Evolutionary conservation across 768 basidiomycete genomes (phyloP).

Genomic region (Sutorius australiensis): DNA sequence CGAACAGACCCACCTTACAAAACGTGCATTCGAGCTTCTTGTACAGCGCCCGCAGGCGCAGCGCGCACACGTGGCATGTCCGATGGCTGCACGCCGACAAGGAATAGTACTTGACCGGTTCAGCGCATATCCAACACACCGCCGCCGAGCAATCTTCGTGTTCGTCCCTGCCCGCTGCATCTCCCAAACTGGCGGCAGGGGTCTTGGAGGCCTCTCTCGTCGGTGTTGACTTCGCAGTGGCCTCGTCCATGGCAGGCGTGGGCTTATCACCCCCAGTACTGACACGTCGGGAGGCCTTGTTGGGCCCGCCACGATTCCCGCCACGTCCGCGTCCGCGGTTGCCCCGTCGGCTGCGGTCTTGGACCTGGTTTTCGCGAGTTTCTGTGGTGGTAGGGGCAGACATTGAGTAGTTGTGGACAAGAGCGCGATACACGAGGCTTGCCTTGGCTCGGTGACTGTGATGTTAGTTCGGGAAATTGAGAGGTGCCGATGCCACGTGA

Average conservation of each 20-base stretch:
- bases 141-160: slow-evolving; percentile 33
- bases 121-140: slow-evolving; percentile 92
- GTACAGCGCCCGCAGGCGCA: slow-evolving; percentile 86
- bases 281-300: slow-evolving; percentile 2
- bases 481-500: neutral
- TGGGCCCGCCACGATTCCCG: slow-evolving; percentile 2
- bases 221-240: neutral
- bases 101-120: slow-evolving; percentile 86
- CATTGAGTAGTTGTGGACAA: slow-evolving; percentile 2
- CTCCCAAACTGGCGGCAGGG: neutral
- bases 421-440: neutral
- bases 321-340: slow-evolving; percentile 22
- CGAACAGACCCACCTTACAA: slow-evolving; percentile 68
- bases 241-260: neutral
- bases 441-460: neutral
- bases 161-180: slow-evolving; percentile 20
- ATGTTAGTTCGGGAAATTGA: neutral
- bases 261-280: neutral
- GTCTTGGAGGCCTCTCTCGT: neutral
- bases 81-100: slow-evolving; percentile 89
- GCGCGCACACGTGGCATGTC: slow-evolving; percentile 91
- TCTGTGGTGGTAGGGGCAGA: slow-evolving; percentile 20
- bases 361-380: slow-evolving; percentile 1
- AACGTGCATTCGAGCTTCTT: slow-evolving; percentile 94
- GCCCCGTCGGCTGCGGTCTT: slow-evolving; percentile 13